Evolutionary conservation across 176 grass and related monocot species (phyloP), one percentile per base, ranked within the genome.

Genomic region (Oryza glaberrima): DNA sequence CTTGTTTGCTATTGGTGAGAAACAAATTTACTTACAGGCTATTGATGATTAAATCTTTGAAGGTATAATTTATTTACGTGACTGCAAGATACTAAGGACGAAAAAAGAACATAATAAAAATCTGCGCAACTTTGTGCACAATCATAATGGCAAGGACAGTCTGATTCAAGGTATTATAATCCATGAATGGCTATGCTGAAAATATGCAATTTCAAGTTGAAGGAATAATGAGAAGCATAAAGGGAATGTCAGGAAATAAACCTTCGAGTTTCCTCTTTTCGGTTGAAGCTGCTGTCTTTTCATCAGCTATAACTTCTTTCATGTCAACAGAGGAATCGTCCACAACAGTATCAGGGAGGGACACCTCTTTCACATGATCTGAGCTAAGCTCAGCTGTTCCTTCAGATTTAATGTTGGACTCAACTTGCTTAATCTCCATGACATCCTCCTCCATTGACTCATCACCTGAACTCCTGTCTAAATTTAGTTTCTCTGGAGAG

Each of bases 391-490:
- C 90, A 79, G 73, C 69, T 66, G 78, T 86, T 90, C 14, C 87
- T 69, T 75, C 79, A 86, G 80, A 88, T 77, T 84, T 90, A 52
- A 84, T 84, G 76, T 72, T 95, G 73, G 90, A 86, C 64, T 99
- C 92, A 73, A 88, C 83, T 64, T 89, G 86, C 81, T 90, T 99
- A 81, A 74, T 88, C 77, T 99, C 94, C 45, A 84, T 68, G 26
- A 91, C 78, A 96, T 99, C 97, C 77, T 96, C 97, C 78, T 99
- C 97, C 92, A 99, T 91, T 73, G 92, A 99, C 67, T 99, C 97
- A 88, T 99, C 97, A 88, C 93, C 90, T 82, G 97, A 99, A 89
- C 93, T 96, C 94, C 93, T 92, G 88, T 98, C 96, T 94, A 95
- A 87, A 83, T 92, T 96, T 86, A 98, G 79, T 92, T 94, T 98